Conservation (phyloP, 1,284 basidiomycete genomes). For the Pseudozyma tsukubaensis region DNA sequence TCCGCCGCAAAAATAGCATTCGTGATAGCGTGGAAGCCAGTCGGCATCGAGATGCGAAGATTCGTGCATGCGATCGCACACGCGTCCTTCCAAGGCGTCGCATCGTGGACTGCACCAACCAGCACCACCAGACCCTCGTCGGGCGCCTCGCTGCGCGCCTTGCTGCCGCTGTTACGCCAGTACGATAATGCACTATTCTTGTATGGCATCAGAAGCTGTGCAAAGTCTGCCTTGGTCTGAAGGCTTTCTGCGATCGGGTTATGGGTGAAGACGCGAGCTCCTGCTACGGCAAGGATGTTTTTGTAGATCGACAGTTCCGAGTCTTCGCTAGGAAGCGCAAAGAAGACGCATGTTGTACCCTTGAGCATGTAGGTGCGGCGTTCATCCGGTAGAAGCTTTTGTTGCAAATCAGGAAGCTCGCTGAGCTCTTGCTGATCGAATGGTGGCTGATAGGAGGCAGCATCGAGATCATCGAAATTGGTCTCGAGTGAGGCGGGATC, state of each 20-base stretch:
- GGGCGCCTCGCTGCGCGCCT: slow-evolving; percentile 42
- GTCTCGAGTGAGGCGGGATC: slow-evolving; percentile 45
- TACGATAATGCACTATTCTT: slow-evolving; percentile 46
- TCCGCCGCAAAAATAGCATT: slow-evolving; percentile 36
- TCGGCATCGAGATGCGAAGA: slow-evolving; percentile 46
- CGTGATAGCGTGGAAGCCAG: slow-evolving; percentile 43
- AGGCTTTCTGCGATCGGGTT: slow-evolving; percentile 30
- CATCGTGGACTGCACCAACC: slow-evolving; percentile 22
- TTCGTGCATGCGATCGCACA: slow-evolving; percentile 41
- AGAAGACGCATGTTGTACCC: slow-evolving; percentile 51
- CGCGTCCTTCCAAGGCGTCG: slow-evolving; percentile 26
- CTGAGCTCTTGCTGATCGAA: slow-evolving; percentile 35
- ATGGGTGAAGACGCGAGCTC: slow-evolving; percentile 36
- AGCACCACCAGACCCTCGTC: slow-evolving; percentile 53
- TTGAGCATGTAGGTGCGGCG: slow-evolving; percentile 46
- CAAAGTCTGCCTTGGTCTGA: slow-evolving; percentile 43
- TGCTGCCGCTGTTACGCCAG: slow-evolving; percentile 37
- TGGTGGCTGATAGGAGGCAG: slow-evolving; percentile 30
- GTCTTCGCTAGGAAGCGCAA: slow-evolving; percentile 36
- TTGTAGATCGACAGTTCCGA: slow-evolving; percentile 41
- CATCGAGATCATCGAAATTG: slow-evolving; percentile 32
- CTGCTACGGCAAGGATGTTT: slow-evolving; percentile 30
- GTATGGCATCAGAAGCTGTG: slow-evolving; percentile 48
- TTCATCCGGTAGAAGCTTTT: slow-evolving; percentile 23
- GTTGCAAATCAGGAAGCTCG: slow-evolving; percentile 28